Percentiles rank a stretch among this genome's conserved stretches.
Evolutionary conservation across 2,329 filamentous ascomycete species (phyloP).

Genomic region (Penicillium sp.): DNA sequence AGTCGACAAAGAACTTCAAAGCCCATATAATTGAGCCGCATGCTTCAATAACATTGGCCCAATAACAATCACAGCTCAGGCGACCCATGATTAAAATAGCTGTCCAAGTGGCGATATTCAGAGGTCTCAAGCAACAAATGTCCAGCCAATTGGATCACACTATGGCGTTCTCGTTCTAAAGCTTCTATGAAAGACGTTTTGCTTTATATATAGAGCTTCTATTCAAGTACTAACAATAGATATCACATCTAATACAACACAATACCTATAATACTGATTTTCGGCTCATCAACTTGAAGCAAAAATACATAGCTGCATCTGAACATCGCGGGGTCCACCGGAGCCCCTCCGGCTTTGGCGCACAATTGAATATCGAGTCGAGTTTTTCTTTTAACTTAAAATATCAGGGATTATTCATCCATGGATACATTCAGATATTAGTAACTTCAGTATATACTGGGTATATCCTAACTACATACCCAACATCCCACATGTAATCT

Average conservation of each 20-base stretch:
- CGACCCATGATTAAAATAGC: constrained; percentile 1
- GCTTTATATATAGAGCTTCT: background rate
- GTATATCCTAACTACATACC: background rate
- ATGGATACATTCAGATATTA: no score
- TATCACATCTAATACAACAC: background rate
- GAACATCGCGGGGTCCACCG: constrained; percentile 22
- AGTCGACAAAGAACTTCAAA: background rate
- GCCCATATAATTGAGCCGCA: background rate
- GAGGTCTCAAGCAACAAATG: constrained; percentile 4
- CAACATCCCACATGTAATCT: background rate
- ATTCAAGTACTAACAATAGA: background rate
- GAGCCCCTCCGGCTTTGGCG: constrained; percentile 13
- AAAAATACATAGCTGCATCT: constrained; percentile 7
- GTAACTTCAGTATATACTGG: background rate
- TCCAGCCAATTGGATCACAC: constrained; percentile 12
- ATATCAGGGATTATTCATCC: background rate
- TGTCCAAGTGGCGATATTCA: constrained; percentile 8
- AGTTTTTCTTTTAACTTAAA: background rate
- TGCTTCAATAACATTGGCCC: background rate
- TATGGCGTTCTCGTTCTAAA: background rate
- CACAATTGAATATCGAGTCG: constrained; percentile 12
- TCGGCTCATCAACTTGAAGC: background rate
- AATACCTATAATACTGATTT: background rate
- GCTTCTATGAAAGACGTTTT: background rate
- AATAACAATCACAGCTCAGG: background rate